Base-by-base conservation (phyloP, 441 rosid genomes). In the Aquilaria agallochum region DNA sequence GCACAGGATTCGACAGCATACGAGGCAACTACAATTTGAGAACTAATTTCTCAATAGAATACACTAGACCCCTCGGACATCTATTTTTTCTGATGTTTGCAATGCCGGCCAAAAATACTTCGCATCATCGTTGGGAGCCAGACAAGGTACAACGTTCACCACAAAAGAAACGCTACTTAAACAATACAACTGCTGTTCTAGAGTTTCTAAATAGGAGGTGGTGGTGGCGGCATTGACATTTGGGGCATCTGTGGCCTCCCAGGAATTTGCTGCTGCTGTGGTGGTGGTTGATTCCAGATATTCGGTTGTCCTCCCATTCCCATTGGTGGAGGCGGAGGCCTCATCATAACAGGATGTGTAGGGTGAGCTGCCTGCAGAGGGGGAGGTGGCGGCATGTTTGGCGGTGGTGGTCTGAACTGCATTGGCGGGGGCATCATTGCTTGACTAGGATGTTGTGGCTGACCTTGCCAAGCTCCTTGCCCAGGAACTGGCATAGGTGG, bases 321-420 rank as follows among this genome's bases (percentile, higher is more conserved):
- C 91, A 90, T 81, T 56, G 71, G 85, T 72, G 74, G 92, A 31
- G 84, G 92, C 0, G 81, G 83, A 7, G 78, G 87, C 61, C 90
- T 83, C 48, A 55, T 70, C 59, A 74, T 58, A 59, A 58, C 73
- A 9, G 55, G 68, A 55, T 62, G 42, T 36, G 42, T 73, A 9
- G 55, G 68, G 52, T 62, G 42, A 4, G 9, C 73, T 52, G 50
- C 59, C 70, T 84, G 92, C 3, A 83, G 75, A 34, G 85, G 84
- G 4, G 88, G 95, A 0, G 92, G 94, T 0, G 83, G 90, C 0
- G 80, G 90, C 90, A 85, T 81, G 56, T 76, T 83, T 20, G 74
- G 83, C 31, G 91, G 84, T 0, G 82, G 82, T 9, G 85, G 87
- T 70, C 83, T 78, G 71, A 60, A 84, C 68, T 85, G 91, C 82